A percentile compares a stretch with the other conserved stretches of the same genome.
Evolutionary conservation across 2,329 filamentous ascomycete species (phyloP).

Genomic region (Leptographium galeiforme): DNA sequence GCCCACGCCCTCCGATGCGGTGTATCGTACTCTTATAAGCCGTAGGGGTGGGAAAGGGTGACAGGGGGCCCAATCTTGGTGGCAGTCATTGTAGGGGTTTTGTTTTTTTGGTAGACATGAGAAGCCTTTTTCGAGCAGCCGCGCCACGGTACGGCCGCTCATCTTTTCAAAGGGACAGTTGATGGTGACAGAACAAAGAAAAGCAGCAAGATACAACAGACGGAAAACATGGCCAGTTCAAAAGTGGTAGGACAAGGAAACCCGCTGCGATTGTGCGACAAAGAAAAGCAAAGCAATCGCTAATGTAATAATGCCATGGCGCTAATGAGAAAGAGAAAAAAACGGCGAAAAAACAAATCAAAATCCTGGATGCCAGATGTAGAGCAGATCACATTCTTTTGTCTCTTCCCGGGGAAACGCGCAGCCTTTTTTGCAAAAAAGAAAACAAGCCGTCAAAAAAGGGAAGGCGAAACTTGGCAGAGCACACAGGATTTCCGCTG

Average conservation of each 20-base stretch:
- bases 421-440: constrained; percentile 6
- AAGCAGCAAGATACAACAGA: background rate
- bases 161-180: constrained; percentile 1
- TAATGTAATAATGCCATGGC: constrained; percentile 34
- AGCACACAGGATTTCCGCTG: constrained; percentile 4
- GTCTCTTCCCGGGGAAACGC: constrained; percentile 20
- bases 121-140: constrained; percentile 1
- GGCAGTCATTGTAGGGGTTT: background rate
- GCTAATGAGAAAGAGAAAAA: constrained; percentile 18
- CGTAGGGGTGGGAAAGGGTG: background rate
- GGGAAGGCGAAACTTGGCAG: constrained; percentile 3
- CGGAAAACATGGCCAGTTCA: background rate
- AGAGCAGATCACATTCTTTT: constrained; percentile 30
- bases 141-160: background rate
- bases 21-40: background rate
- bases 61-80: background rate
- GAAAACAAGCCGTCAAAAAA: constrained; percentile 5
- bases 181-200: background rate
- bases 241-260: background rate
- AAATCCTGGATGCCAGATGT: constrained; percentile 27
- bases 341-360: constrained; percentile 9
- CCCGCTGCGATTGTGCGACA: background rate
- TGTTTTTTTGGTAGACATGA: constrained; percentile 7
- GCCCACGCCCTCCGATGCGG: background rate
- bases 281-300: constrained; percentile 16